Evolutionary conservation across 345 rosid species (phyloP), one percentile per base, ranked within the genome.

Genomic region (Tarenaya hassleriana): DNA sequence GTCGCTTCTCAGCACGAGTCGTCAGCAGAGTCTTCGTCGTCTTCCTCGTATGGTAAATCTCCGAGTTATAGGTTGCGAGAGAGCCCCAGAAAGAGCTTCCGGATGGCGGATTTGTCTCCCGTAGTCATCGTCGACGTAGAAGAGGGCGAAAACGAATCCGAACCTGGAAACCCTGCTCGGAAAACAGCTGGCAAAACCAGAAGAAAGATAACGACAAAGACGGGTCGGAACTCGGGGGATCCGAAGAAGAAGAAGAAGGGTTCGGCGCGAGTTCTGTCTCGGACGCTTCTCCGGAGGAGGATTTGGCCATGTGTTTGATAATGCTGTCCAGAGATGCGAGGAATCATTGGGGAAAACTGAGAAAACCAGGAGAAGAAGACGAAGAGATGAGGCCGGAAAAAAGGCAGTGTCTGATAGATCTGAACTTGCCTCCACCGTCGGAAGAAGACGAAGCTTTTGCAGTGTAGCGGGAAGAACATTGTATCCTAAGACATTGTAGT

Each of bases 301-400:
- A 80, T 38, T 80, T 92, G 16, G 98, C 98, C 16, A 70, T 88
- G 75, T 88, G 94, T 65, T 86, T 92, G 31, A 78, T 92, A 83
- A 81, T 92, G 98, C 83, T 92, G 5, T 92, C 97, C 1, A 80
- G 98, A 37, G 97, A 85, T 73, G 82, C 69, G 45, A 76, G 97
- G 76, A 72, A 64, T 65, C 15, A 45, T 27, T n/a, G 47, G 24
- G 1, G 39, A 4, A 38, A 56, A 7, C 62, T 21, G 27, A 61
- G 62, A 56, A 66, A 45, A n/a, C 69, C 57, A 18, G 64, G 53
- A 11, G 73, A 68, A 14, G 78, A 51, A 49, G 56, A 71, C 7
- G 64, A 70, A 14, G 79, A 73, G 47, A 57, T 60, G 63, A 70
- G 62, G 50, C 60, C 52, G 52, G 66, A 35, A 0, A 43, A 11